A percentile compares a stretch with the other conserved stretches of the same genome.
Evolutionary conservation across 176 grass and related monocot species (phyloP).

Genomic region (Hsuehochloa calcarea): DNA sequence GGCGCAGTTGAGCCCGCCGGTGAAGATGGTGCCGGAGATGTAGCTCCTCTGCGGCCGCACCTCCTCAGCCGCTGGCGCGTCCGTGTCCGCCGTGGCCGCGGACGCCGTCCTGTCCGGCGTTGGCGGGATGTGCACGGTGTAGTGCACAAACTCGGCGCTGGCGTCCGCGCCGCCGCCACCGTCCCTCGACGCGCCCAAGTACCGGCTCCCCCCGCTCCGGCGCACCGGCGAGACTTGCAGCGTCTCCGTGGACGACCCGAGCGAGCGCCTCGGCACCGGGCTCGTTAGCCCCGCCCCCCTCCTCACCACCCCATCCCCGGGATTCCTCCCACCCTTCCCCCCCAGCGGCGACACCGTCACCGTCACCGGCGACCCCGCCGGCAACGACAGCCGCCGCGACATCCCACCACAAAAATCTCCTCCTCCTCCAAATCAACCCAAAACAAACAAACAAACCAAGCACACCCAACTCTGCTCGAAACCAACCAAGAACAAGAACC

Average conservation of each 20-base stretch:
- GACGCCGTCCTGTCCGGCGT: constrained; percentile 56
- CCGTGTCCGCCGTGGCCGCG: background rate
- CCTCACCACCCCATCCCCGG: constrained; percentile 32
- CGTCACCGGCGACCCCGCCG: constrained; percentile 38
- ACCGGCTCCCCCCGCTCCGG: constrained; percentile 46
- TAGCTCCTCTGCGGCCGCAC: constrained; percentile 56
- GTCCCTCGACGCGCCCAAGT: constrained; percentile 41
- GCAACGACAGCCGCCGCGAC: constrained; percentile 56
- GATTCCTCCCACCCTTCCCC: constrained; percentile 22
- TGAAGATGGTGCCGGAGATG: constrained; percentile 88
- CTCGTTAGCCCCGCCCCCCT: constrained; percentile 59
- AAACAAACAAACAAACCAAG: background rate
- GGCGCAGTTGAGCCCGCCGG: constrained; percentile 81
- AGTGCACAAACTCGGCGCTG: constrained; percentile 74
- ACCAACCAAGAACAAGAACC: background rate
- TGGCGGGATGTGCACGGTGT: constrained; percentile 93
- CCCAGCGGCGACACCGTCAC: constrained; percentile 41
- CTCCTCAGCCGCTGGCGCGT: background rate
- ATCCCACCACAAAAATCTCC: background rate
- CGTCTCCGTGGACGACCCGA: constrained; percentile 42
- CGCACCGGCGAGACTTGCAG: constrained; percentile 43
- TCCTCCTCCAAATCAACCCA: background rate
- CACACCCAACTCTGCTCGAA: background rate
- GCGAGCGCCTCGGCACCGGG: constrained; percentile 68
- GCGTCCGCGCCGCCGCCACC: background rate